phyloP scores from a whole-genome alignment of 176 grass and related monocot species.

The Phragmites australis region DNA sequence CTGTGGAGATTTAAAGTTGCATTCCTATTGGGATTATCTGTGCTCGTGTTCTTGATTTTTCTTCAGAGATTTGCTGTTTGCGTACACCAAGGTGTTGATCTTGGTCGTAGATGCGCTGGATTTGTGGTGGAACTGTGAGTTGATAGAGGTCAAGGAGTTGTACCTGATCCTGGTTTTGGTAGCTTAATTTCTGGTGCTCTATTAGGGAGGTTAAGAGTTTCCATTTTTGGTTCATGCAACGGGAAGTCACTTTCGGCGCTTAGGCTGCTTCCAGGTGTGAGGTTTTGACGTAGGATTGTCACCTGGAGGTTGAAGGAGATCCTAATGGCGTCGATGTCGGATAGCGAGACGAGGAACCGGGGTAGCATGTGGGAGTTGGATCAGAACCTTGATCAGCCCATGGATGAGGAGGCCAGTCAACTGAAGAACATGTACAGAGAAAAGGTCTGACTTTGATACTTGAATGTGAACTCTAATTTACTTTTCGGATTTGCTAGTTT shows the following conservation, averaged over 20 bases:
- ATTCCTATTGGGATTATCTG: slow-evolving; percentile 17
- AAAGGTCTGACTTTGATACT: slow-evolving; percentile 57
- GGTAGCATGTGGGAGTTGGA: slow-evolving; percentile 82
- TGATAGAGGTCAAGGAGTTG: background rate
- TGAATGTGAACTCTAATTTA: background rate
- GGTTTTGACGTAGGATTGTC: slow-evolving; percentile 23
- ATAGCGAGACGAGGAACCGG: slow-evolving; percentile 47
- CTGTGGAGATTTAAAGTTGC: slow-evolving; percentile 30
- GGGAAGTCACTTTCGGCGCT: slow-evolving; percentile 8
- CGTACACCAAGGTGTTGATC: background rate
- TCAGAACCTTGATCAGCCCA: slow-evolving; percentile 81
- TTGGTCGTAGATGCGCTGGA: slow-evolving; percentile 20
- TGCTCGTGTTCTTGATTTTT: background rate
- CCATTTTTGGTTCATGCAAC: slow-evolving; percentile 22
- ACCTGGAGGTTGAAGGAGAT: slow-evolving; percentile 22
- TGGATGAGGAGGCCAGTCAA: slow-evolving; percentile 71
- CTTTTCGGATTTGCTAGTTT: background rate
- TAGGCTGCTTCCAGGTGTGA: slow-evolving; percentile 1
- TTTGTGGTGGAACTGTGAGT: slow-evolving; percentile 27
- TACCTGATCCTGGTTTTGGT: background rate
- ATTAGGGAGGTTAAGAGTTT: background rate
- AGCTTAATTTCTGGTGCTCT: background rate
- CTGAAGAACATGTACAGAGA: slow-evolving; percentile 76
- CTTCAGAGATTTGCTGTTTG: background rate
- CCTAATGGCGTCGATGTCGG: slow-evolving; percentile 56